phyloP scores from a whole-genome alignment of 768 basidiomycete genomes.

The Amanita pallidorosea region DNA sequence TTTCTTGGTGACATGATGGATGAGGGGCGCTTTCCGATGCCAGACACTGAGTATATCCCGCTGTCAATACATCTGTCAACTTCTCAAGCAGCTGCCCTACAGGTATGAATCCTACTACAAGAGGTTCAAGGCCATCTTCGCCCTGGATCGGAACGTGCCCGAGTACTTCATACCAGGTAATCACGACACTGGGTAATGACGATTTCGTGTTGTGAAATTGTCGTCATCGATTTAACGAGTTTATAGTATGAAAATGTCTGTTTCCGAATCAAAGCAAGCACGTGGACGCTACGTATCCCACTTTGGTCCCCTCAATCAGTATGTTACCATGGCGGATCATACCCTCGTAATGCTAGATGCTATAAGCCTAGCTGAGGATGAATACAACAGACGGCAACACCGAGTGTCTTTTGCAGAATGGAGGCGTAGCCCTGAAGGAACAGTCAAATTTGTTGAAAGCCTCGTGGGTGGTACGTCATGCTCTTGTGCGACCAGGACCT shows the following conservation, averaged over 20 bases:
- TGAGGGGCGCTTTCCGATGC: conserved; percentile 57
- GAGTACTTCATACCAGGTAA: conserved; percentile 80
- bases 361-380: conserved; percentile 66
- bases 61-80: neutral
- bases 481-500: neutral
- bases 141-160: conserved; percentile 31
- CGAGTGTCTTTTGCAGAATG: conserved; percentile 34
- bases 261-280: conserved; percentile 34
- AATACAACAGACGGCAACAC: conserved; percentile 34
- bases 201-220: conserved; percentile 8
- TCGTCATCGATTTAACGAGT: conserved; percentile 15
- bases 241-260: conserved; percentile 35
- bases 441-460: conserved; percentile 43
- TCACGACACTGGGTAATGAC: conserved; percentile 68
- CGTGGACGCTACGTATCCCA: conserved; percentile 52
- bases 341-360: conserved; percentile 66
- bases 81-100: neutral
- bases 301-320: conserved; percentile 67
- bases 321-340: conserved; percentile 58
- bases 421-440: conserved; percentile 34
- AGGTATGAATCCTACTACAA: conserved; percentile 68
- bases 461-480: conserved; percentile 23
- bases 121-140: conserved; percentile 67
- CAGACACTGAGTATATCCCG: conserved; percentile 51
- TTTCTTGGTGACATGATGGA: conserved; percentile 95